phyloP scores from a whole-genome alignment of 192 early-diverging fungal genomes.

The Phycomyces blakesleeanus region DNA sequence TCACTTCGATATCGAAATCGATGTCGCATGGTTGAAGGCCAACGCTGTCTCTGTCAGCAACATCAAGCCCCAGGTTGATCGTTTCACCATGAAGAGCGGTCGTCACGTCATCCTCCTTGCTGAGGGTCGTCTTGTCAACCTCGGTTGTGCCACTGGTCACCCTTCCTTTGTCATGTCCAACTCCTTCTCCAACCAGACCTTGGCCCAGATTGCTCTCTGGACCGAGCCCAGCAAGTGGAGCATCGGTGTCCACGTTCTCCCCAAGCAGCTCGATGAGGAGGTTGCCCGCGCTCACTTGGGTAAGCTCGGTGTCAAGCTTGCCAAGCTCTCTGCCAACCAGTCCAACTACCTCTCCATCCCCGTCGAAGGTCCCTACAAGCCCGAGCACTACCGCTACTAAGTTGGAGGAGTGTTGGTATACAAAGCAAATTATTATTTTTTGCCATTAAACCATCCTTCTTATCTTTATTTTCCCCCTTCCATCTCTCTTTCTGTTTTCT shows the following conservation, averaged over 20 bases:
- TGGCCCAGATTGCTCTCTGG: slow-evolving; percentile 99
- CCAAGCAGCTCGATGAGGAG: slow-evolving; percentile 99
- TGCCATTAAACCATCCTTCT: no score
- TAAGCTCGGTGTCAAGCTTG: slow-evolving; percentile 95
- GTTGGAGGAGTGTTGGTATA: background rate
- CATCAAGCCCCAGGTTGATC: slow-evolving; percentile 99
- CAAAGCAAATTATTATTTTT: no score
- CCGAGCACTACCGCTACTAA: slow-evolving; percentile 95
- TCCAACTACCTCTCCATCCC: slow-evolving; percentile 80
- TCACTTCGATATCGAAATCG: slow-evolving; percentile 99
- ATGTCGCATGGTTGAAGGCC: slow-evolving; percentile 96
- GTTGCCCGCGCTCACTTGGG: slow-evolving; percentile 92
- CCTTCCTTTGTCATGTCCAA: slow-evolving; percentile 99
- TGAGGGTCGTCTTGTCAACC: slow-evolving; percentile 98
- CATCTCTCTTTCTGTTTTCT: background rate
- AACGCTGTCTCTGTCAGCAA: slow-evolving; percentile 85
- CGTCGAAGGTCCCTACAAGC: slow-evolving; percentile 91
- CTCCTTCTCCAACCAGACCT: slow-evolving; percentile 98
- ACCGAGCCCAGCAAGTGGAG: slow-evolving; percentile 83
- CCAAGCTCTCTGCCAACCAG: slow-evolving; percentile 64
- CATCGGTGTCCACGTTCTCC: slow-evolving; percentile 95
- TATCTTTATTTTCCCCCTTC: no score
- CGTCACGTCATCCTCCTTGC: slow-evolving; percentile 96
- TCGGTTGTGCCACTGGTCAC: slow-evolving; percentile 98
- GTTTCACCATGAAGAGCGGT: slow-evolving; percentile 87